Base-by-base conservation (phyloP, 2,329 filamentous ascomycete genomes). In the Aspergillus sp. region DNA sequence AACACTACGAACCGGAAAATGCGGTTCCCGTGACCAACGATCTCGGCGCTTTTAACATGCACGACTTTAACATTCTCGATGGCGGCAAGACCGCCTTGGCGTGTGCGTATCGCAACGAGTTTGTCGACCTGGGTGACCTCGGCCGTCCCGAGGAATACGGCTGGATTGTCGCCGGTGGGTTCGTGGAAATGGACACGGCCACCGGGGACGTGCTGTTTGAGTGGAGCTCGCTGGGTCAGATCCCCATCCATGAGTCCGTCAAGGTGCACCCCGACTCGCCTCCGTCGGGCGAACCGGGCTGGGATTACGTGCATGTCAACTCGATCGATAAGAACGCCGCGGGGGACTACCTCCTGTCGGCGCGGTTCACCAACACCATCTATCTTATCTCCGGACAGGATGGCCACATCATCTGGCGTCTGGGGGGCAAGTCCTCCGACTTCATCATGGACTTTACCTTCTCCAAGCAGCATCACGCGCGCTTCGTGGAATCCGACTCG, bases 1-100 rank as follows among this genome's bases (percentile, higher is more conserved):
- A 74, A 36, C 67, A 73, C 49, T 80, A 80, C 54, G 64, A 74
- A 31, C 63, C 74, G 44, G 68, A 72, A 52, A 72, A 71, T 34
- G 69, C 78, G 10, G 61, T 60, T 14, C 61, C 66, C 3, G 52
- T 58, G 17, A 55, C 57, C 48, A 65, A 63, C 20, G 61, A 68
- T 20, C 51, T 70, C 1, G 50, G 53, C 29, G 57, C 60, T 13
- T 69, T 73, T 45, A 72, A 75, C 48, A 73, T 74, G 66, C 73
- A 76, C 55, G 73, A 76, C 38, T 73, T 74, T 56, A 71, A 69
- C 38, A 56, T 75, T 17, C 54, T 74, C 50, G 56, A 68, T 20
- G 62, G 69, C 13, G 72, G 72, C 19, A 64, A 63, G 49, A 65
- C 65, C 2, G 71, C 68, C 4, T 42, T 76, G 47, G 63, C 65